Evolutionary conservation across 345 rosid species (phyloP).

Genomic region (Salix brachista): DNA sequence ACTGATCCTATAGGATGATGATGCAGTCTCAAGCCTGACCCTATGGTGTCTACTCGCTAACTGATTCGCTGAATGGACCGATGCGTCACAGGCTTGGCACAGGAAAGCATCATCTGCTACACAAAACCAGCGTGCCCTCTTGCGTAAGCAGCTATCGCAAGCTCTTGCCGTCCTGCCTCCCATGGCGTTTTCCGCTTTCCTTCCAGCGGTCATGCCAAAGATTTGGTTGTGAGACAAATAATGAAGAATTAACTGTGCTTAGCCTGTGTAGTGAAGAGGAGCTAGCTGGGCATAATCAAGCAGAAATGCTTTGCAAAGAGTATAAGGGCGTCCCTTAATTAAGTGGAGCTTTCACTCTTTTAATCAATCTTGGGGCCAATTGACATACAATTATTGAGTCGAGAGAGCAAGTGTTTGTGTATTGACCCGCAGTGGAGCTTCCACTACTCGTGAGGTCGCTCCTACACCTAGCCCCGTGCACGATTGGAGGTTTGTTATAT

Average conservation of each 20-base stretch:
- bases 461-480: neutral
- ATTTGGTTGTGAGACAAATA: neutral
- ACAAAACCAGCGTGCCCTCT: slow-evolving; percentile 59
- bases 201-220: slow-evolving; percentile 5
- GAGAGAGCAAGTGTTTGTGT: neutral
- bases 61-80: slow-evolving; percentile 63
- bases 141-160: slow-evolving; percentile 18
- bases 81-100: slow-evolving; percentile 60
- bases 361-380: neutral
- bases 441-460: slow-evolving; percentile 2
- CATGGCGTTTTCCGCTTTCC: slow-evolving; percentile 15
- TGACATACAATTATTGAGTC: neutral
- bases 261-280: neutral
- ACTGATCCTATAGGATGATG: neutral
- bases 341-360: neutral
- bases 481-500: slow-evolving; percentile 2
- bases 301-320: neutral
- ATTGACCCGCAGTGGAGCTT: slow-evolving; percentile 6
- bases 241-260: neutral
- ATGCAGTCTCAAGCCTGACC: slow-evolving; percentile 39
- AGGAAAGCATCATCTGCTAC: slow-evolving; percentile 66
- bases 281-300: neutral
- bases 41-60: slow-evolving; percentile 60
- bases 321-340: neutral
- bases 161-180: slow-evolving; percentile 36